A percentile compares a stretch with the other conserved stretches of the same genome.
Conservation (phyloP, 2,329 filamentous ascomycete species). For the Ophiostoma quercus region DNA sequence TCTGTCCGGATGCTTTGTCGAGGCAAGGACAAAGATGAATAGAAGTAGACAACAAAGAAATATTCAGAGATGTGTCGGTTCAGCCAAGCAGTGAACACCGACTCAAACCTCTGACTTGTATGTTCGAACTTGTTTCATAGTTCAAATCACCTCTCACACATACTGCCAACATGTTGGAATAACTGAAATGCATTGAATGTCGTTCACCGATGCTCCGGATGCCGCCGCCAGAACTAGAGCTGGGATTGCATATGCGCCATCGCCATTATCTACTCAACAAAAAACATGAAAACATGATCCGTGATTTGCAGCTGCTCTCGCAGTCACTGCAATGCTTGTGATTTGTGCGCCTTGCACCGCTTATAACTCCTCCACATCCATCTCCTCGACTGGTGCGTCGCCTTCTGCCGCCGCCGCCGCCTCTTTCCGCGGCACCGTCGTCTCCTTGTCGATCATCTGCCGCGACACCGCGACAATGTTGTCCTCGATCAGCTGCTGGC, state of each 20-base stretch:
- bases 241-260: not conserved
- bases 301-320: conserved; percentile 3
- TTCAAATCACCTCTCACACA: not conserved
- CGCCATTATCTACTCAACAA: not conserved
- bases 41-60: not conserved
- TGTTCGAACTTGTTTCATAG: no score
- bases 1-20: not conserved
- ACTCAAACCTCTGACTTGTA: no score
- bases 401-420: conserved; percentile 36
- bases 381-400: conserved; percentile 44
- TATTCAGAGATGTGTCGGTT: not conserved
- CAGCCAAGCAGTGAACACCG: not conserved
- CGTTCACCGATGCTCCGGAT: not conserved
- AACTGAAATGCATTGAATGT: conserved; percentile 11
- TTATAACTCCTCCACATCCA: conserved; percentile 56
- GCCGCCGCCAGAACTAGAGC: not conserved
- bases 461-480: conserved; percentile 98
- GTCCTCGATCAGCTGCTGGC: conserved; percentile 95
- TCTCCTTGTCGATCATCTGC: conserved; percentile 99
- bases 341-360: not conserved
- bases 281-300: not conserved
- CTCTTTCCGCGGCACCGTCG: conserved; percentile 76
- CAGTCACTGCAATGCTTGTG: not conserved
- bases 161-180: not conserved
- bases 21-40: no score